Percentiles rank a stretch among this genome's conserved stretches.
These are phyloP conservation scores for Citrus hindsii DNA, from an alignment of 345 rosid genomes.

Conservation along the genomic window DNA sequence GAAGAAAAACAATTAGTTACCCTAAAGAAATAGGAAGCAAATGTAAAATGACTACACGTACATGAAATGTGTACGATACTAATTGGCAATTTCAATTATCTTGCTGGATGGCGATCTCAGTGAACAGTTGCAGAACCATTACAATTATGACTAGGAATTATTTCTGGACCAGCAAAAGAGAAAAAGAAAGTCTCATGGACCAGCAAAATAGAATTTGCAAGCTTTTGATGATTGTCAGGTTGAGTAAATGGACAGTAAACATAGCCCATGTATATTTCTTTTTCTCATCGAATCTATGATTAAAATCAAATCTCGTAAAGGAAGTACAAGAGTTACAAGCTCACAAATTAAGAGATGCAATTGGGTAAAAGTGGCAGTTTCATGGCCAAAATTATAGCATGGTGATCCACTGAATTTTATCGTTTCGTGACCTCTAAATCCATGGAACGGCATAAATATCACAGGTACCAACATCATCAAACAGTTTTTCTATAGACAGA, in stretches of 20 bases:
- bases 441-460: neutral
- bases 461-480: too few relatives aligned
- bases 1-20: too few relatives aligned
- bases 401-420: neutral
- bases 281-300: neutral
- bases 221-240: neutral
- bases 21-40: too few relatives aligned
- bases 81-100: too few relatives aligned
- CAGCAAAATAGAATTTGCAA: neutral
- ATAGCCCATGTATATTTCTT: neutral
- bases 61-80: too few relatives aligned
- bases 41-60: too few relatives aligned
- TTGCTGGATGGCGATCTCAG: too few relatives aligned
- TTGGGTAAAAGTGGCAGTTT: neutral
- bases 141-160: neutral
- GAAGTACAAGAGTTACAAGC: neutral
- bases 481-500: neutral
- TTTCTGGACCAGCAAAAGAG: neutral
- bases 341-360: neutral
- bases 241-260: neutral
- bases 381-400: neutral
- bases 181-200: neutral
- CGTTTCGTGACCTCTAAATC: neutral
- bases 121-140: neutral
- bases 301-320: neutral